Evolutionary conservation across 257 asterid genomes (phyloP).

Genomic region (Haberlea rhodopensis): DNA sequence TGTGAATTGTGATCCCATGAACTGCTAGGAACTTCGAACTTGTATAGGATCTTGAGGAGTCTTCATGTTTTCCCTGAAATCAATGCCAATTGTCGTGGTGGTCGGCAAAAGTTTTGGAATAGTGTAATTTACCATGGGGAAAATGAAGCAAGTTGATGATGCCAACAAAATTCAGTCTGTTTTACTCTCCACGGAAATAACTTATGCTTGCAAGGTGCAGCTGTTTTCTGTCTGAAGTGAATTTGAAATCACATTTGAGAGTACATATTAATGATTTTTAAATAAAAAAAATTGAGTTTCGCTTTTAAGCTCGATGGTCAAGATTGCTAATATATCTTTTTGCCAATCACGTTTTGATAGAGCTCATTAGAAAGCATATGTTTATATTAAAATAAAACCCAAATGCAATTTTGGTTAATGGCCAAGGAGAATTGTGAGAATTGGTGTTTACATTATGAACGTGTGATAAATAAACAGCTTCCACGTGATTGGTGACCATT

Average conservation of each 20-base stretch:
- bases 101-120: not conserved
- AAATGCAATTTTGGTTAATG: not conserved
- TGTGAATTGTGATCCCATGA: not conserved
- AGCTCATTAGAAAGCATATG: not conserved
- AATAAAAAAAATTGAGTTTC: too few species aligned
- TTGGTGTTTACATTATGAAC: not conserved
- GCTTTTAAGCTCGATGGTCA: not conserved
- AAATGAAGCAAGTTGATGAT: not conserved
- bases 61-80: slow-evolving; percentile 3
- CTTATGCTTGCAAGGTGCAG: not conserved
- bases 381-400: not conserved
- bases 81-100: not conserved
- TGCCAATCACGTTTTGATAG: not conserved
- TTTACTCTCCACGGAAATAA: not conserved
- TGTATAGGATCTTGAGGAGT: slow-evolving; percentile 4
- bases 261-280: not conserved
- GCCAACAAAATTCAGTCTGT: not conserved
- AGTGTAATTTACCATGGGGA: not conserved
- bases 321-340: too few species aligned
- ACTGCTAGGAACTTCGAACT: not conserved
- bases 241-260: not conserved
- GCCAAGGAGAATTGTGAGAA: not conserved
- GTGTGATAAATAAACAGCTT: too few species aligned
- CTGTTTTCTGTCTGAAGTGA: not conserved
- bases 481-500: too few species aligned